These are phyloP conservation scores for Quercus tomentella DNA, from an alignment of 331 rosid genomes.

Conservation along the genomic window DNA sequence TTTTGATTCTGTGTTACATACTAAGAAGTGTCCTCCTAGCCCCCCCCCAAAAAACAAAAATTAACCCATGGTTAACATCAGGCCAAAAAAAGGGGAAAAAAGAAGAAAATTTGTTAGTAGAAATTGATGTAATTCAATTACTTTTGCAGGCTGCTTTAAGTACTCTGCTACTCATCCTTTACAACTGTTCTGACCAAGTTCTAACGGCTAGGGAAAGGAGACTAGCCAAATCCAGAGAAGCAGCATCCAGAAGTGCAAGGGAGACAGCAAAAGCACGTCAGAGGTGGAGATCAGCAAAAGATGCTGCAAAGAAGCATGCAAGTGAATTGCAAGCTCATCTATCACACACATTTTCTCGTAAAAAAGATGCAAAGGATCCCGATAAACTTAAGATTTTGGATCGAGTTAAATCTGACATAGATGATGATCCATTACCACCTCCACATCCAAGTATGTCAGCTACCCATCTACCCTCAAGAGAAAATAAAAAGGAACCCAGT, in stretches of 20 bases:
- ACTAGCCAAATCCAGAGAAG: conserved; percentile 75
- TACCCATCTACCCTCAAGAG: conserved; percentile 33
- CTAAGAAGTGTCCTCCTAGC: background rate
- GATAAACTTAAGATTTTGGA: conserved; percentile 55
- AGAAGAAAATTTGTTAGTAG: conserved; percentile 9
- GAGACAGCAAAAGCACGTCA: conserved; percentile 70
- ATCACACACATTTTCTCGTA: conserved; percentile 60
- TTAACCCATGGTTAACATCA: background rate
- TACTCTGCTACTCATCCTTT: conserved; percentile 84
- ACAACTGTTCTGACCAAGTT: conserved; percentile 97
- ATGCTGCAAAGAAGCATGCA: conserved; percentile 76
- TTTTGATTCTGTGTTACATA: background rate
- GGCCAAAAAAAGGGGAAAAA: background rate
- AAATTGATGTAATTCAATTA: conserved; percentile 36
- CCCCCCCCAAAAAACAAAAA: fast-evolving
- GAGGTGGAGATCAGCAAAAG: conserved; percentile 80
- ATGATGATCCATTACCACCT: conserved; percentile 28
- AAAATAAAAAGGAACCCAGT: conserved; percentile 34
- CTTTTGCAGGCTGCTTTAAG: conserved; percentile 90
- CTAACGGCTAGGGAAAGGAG: conserved; percentile 85
- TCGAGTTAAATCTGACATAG: conserved; percentile 35
- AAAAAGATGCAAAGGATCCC: conserved; percentile 27
- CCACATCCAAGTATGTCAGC: conserved; percentile 34
- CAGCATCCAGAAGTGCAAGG: conserved; percentile 87
- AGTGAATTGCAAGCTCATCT: conserved; percentile 81